phyloP scores from a whole-genome alignment of 257 asterid species.

The Vinca minor region DNA sequence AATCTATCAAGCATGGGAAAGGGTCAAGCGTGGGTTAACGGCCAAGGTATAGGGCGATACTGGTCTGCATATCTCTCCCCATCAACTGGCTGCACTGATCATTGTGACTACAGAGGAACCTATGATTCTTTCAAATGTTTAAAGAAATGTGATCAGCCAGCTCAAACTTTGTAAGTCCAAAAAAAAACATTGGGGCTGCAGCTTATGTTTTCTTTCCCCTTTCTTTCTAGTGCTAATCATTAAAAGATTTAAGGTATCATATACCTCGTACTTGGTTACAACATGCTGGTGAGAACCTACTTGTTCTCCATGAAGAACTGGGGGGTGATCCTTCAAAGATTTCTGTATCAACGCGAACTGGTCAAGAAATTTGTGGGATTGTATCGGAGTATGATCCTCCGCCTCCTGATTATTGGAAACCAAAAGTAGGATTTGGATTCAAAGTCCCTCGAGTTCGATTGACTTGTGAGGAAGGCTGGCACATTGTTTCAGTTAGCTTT shows the following conservation, averaged over 20 bases:
- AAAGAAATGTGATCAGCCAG: conserved; percentile 72
- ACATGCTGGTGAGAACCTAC: conserved; percentile 46
- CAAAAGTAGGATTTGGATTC: conserved; percentile 29
- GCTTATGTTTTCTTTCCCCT: not conserved
- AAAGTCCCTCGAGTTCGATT: conserved; percentile 39
- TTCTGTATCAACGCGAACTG: conserved; percentile 30
- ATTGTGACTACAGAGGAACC: conserved; percentile 69
- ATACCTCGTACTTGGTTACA: conserved; percentile 67
- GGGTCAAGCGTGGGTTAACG: conserved; percentile 74
- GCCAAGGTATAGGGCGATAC: conserved; percentile 56
- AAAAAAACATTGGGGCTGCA: not conserved
- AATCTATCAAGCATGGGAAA: conserved; percentile 72
- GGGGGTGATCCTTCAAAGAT: conserved; percentile 63
- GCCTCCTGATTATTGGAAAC: conserved; percentile 54
- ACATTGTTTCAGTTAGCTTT: conserved; percentile 38
- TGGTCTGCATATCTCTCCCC: conserved; percentile 72
- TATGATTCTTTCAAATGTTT: conserved; percentile 54
- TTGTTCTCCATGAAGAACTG: conserved; percentile 66
- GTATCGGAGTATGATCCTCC: conserved; percentile 53
- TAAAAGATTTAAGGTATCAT: conserved; percentile 35
- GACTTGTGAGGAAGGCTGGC: conserved; percentile 51
- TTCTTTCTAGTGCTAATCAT: not conserved
- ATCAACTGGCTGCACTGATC: conserved; percentile 55
- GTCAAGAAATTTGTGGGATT: conserved; percentile 42
- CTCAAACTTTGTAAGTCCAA: conserved; percentile 63